Evolutionary conservation across 257 asterid species (phyloP).

Genomic region (Plantago elongata): DNA sequence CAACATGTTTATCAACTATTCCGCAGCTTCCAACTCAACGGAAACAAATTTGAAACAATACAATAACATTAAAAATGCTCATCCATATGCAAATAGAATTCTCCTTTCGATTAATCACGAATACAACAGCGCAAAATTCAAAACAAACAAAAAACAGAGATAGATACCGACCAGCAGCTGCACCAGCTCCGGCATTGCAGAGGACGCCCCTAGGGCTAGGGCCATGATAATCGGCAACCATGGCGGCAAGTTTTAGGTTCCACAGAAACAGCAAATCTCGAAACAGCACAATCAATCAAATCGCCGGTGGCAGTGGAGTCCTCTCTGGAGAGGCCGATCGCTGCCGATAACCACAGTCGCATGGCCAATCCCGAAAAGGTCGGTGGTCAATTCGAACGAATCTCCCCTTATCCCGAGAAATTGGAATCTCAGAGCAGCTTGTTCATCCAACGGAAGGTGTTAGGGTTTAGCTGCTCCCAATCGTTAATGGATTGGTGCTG

Average conservation of each 20-base stretch:
- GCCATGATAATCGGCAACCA: slow-evolving; percentile 63
- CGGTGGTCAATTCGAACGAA: slow-evolving; percentile 17
- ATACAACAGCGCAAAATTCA: background rate
- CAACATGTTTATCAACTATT: background rate
- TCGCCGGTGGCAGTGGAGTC: slow-evolving; percentile 31
- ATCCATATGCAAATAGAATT: too few relatives aligned
- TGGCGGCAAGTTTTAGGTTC: slow-evolving; percentile 25
- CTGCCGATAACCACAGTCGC: slow-evolving; percentile 68
- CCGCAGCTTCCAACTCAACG: background rate
- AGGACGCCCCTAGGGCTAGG: slow-evolving; percentile 63
- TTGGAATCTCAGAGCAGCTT: slow-evolving; percentile 10
- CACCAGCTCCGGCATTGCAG: slow-evolving; percentile 96
- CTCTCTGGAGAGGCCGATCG: slow-evolving; percentile 79
- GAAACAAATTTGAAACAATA: background rate
- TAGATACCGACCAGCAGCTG: slow-evolving; percentile 73
- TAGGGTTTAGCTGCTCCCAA: slow-evolving; percentile 14
- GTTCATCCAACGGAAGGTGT: slow-evolving; percentile 3
- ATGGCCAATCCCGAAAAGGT: slow-evolving; percentile 57
- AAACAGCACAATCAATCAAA: slow-evolving; percentile 13
- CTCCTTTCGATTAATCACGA: background rate
- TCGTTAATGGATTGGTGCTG: background rate
- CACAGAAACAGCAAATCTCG: slow-evolving; percentile 6
- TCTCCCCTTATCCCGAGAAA: slow-evolving; percentile 6
- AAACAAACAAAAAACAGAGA: background rate
- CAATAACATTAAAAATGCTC: too few relatives aligned